Conservation (phyloP, 2,329 filamentous ascomycete species). For the Trichophyton verrucosum region DNA sequence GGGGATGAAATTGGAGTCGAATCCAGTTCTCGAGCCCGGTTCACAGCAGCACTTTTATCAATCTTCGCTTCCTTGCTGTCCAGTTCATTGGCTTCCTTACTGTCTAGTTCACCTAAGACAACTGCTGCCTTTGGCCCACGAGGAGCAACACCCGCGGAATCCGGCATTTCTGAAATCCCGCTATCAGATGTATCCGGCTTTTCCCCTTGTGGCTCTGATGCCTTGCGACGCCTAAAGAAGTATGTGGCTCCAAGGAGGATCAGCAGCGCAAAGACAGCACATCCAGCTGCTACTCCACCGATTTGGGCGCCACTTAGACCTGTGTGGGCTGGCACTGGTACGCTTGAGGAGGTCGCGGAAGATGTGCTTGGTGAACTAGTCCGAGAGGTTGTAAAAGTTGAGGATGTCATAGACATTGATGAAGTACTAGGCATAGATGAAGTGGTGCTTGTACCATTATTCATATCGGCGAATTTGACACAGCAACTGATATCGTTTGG, state of each 20-base stretch:
- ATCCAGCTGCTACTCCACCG: conserved; percentile 79
- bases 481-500: not conserved
- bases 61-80: not conserved
- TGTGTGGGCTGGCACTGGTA: not conserved
- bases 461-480: conserved; percentile 1
- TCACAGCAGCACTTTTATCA: not conserved
- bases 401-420: not conserved
- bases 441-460: conserved; percentile 1
- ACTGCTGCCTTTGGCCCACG: not conserved
- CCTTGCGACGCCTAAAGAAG: conserved; percentile 36
- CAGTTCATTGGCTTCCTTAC: not conserved
- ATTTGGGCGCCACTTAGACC: conserved; percentile 58
- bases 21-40: not conserved
- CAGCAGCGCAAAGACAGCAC: conserved; percentile 60
- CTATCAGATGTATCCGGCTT: not conserved
- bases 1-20: conserved; percentile 1
- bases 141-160: not conserved
- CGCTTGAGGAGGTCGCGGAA: not conserved
- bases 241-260: conserved; percentile 47
- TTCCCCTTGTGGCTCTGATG: too few relatives aligned
- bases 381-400: not conserved
- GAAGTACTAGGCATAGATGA: not conserved
- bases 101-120: not conserved
- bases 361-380: not conserved
- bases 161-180: conserved; percentile 3